Evolutionary conservation across 2,329 filamentous ascomycete genomes (phyloP).

Genomic region (Neopestalotiopsis sp.): DNA sequence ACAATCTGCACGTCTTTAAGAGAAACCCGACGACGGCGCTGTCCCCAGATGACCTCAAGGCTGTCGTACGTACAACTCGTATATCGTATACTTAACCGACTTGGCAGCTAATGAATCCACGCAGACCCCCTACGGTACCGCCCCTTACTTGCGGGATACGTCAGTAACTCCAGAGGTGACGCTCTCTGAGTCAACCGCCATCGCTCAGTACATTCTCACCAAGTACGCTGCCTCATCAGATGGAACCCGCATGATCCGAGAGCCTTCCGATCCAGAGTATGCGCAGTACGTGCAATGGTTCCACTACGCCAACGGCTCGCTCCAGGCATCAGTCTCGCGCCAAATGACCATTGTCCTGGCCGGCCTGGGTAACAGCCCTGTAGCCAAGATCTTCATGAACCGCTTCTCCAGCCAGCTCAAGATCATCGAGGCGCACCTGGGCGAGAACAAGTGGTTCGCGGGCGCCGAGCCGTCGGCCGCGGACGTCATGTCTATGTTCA

Average conservation of each 20-base stretch:
- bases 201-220: slow-evolving; percentile 14
- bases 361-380: not conserved
- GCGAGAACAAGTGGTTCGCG: slow-evolving; percentile 17
- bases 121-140: slow-evolving; percentile 17
- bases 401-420: slow-evolving; percentile 11
- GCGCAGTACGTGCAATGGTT: slow-evolving; percentile 19
- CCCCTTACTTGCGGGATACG: slow-evolving; percentile 18
- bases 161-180: slow-evolving; percentile 4
- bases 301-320: slow-evolving; percentile 19
- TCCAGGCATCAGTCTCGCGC: slow-evolving; percentile 11
- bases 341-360: slow-evolving; percentile 14
- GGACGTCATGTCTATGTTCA: slow-evolving; percentile 19
- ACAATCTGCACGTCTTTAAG: slow-evolving; percentile 20
- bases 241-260: slow-evolving; percentile 8
- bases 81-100: not conserved
- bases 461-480: slow-evolving; percentile 14
- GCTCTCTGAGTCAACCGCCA: slow-evolving; percentile 17
- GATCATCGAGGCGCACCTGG: slow-evolving; percentile 16
- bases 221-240: not conserved
- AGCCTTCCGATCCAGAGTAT: slow-evolving; percentile 16
- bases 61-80: slow-evolving; percentile 8
- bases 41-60: slow-evolving; percentile 17
- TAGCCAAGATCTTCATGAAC: not conserved
- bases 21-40: slow-evolving; percentile 17
- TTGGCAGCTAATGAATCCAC: not conserved